Evolutionary conservation across 2,329 filamentous ascomycete genomes (phyloP).

Genomic region (Acrocalymma vagum): DNA sequence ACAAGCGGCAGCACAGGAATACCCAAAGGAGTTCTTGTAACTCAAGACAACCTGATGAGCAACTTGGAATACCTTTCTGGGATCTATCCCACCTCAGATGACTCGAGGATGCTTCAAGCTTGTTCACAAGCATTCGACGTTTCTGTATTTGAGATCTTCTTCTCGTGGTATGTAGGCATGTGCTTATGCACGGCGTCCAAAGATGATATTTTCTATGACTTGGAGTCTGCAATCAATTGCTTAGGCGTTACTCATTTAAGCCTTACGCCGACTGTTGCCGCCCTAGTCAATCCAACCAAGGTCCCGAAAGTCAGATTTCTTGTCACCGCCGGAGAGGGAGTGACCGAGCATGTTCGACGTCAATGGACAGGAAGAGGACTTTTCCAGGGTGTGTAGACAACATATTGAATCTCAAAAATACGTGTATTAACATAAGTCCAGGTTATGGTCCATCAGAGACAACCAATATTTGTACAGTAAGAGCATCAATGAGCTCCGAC

Average conservation of each 20-base stretch:
- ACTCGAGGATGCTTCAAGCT: slow-evolving; percentile 76
- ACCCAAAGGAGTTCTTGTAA: slow-evolving; percentile 82
- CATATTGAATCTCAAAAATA: not conserved
- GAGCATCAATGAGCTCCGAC: slow-evolving; percentile 62
- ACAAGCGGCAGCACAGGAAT: slow-evolving; percentile 84
- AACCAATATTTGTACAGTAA: slow-evolving; percentile 86
- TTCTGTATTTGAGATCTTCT: slow-evolving; percentile 91
- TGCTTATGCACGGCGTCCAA: slow-evolving; percentile 79
- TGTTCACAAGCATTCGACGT: slow-evolving; percentile 88
- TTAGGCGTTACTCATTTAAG: slow-evolving; percentile 80
- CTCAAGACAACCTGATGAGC: slow-evolving; percentile 77
- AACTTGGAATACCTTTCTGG: slow-evolving; percentile 74
- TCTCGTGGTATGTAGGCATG: slow-evolving; percentile 80
- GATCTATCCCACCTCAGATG: slow-evolving; percentile 67
- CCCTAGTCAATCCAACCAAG: slow-evolving; percentile 72
- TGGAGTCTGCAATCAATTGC: slow-evolving; percentile 71
- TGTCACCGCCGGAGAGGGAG: slow-evolving; percentile 81
- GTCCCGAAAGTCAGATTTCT: slow-evolving; percentile 78
- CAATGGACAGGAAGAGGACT: slow-evolving; percentile 74
- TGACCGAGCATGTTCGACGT: slow-evolving; percentile 75
- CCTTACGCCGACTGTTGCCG: slow-evolving; percentile 84
- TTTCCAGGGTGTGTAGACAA: slow-evolving; percentile 69
- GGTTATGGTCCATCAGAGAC: slow-evolving; percentile 85
- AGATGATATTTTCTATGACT: slow-evolving; percentile 75
- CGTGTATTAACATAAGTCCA: slow-evolving; percentile 11